Evolutionary conservation across 345 rosid species (phyloP).

Genomic region (Ricinus communis): DNA sequence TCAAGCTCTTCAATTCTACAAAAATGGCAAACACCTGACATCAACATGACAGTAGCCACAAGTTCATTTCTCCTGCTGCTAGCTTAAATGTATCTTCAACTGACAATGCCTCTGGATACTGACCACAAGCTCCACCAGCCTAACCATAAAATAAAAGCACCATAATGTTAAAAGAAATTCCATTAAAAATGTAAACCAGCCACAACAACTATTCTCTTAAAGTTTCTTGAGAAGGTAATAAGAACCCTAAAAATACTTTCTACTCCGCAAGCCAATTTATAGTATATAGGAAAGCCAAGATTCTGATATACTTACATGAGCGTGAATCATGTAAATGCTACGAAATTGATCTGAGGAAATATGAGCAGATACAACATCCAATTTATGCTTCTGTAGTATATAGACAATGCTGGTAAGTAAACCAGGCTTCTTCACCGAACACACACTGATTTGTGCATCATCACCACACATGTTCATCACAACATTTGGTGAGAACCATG

Average conservation of each 20-base stretch:
- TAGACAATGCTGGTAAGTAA: slow-evolving; percentile 37
- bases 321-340: slow-evolving; percentile 43
- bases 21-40: not conserved
- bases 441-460: slow-evolving; percentile 50
- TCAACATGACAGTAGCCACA: slow-evolving; percentile 43
- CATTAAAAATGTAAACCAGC: not conserved
- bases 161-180: not conserved
- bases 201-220: not conserved
- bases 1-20: not conserved
- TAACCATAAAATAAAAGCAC: slow-evolving; percentile 7
- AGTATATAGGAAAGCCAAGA: not conserved
- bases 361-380: slow-evolving; percentile 52
- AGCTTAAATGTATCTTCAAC: slow-evolving; percentile 49
- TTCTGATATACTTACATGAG: slow-evolving; percentile 32
- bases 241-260: not conserved
- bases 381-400: slow-evolving; percentile 47
- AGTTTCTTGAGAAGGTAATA: not conserved
- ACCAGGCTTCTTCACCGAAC: slow-evolving; percentile 42
- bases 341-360: slow-evolving; percentile 39
- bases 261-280: not conserved
- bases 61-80: slow-evolving; percentile 53
- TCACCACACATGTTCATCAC: slow-evolving; percentile 47
- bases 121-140: slow-evolving; percentile 30
- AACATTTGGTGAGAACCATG: slow-evolving; percentile 58
- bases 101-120: slow-evolving; percentile 37